These are phyloP conservation scores for Pontederia crassipes DNA, from an alignment of 176 grass and related monocot genomes.

Conservation along the genomic window DNA sequence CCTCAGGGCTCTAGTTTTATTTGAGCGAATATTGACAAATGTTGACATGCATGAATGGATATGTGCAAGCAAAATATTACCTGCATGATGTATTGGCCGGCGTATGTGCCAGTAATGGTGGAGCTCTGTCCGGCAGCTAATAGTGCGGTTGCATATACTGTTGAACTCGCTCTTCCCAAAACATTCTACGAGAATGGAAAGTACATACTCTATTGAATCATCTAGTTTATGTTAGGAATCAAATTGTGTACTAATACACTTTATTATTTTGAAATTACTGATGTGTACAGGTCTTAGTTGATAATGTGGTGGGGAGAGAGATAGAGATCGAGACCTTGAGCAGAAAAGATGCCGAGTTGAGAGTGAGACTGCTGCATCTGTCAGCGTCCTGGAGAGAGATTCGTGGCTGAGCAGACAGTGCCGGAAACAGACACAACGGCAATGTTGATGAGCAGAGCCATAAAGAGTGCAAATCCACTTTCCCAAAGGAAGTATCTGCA, in stretches of 20 bases:
- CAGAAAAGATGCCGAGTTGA: slow-evolving; percentile 73
- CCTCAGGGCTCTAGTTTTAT: too few relatives aligned
- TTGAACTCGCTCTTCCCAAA: slow-evolving; percentile 64
- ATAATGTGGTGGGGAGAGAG: too few relatives aligned
- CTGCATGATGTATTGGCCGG: slow-evolving; percentile 97
- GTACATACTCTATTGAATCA: neutral
- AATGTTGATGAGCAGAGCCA: slow-evolving; percentile 82
- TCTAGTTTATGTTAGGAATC: neutral
- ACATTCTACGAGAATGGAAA: slow-evolving; percentile 42
- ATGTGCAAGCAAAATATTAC: slow-evolving; percentile 17
- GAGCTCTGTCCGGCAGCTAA: slow-evolving; percentile 91
- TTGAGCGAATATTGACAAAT: too few relatives aligned
- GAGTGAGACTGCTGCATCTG: slow-evolving; percentile 42
- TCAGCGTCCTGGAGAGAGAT: slow-evolving; percentile 32
- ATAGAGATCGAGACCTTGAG: slow-evolving; percentile 31
- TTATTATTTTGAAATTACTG: too few relatives aligned
- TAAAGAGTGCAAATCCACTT: slow-evolving; percentile 63
- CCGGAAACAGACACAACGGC: slow-evolving; percentile 67
- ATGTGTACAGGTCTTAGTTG: too few relatives aligned
- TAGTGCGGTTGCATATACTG: slow-evolving; percentile 64
- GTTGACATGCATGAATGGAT: too few relatives aligned
- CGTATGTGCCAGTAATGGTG: slow-evolving; percentile 79
- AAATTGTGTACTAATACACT: neutral
- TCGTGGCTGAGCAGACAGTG: slow-evolving; percentile 32
- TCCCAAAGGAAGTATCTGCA: slow-evolving; percentile 80